phyloP scores from a whole-genome alignment of 768 basidiomycete genomes.

The Rhizopogon roseolus region DNA sequence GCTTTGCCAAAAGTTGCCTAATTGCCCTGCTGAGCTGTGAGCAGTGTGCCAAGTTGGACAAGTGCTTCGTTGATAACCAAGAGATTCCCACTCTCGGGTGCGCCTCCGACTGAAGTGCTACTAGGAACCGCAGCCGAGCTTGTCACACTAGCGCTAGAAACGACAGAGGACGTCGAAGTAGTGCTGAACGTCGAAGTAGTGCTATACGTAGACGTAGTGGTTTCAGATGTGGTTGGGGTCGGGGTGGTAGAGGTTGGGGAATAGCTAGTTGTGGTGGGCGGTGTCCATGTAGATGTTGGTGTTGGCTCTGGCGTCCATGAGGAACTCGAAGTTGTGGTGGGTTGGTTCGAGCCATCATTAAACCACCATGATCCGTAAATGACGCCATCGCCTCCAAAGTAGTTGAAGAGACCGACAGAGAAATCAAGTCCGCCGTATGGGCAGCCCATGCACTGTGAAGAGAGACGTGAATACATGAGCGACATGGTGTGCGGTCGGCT shows the following conservation, averaged over 20 bases:
- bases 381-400: conserved; percentile 49
- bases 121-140: neutral
- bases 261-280: neutral
- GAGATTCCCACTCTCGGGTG: neutral
- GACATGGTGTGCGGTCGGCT: neutral
- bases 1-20: neutral
- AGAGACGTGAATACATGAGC: neutral
- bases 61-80: neutral
- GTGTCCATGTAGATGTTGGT: neutral
- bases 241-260: neutral
- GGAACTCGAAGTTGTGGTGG: neutral
- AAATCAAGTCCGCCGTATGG: conserved; percentile 65
- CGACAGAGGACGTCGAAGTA: no score
- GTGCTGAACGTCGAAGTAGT: no score
- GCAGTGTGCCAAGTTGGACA: neutral
- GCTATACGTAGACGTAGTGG: no score
- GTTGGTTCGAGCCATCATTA: conserved; percentile 29
- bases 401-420: conserved; percentile 57
- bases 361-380: conserved; percentile 59
- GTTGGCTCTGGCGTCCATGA: neutral
- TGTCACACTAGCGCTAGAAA: no score
- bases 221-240: no score
- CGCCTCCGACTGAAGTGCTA: neutral
- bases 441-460: conserved; percentile 57
- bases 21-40: neutral